Evolutionary conservation across 345 rosid species (phyloP), one percentile per base, ranked within the genome.

Genomic region (Ceriops zippeliana): DNA sequence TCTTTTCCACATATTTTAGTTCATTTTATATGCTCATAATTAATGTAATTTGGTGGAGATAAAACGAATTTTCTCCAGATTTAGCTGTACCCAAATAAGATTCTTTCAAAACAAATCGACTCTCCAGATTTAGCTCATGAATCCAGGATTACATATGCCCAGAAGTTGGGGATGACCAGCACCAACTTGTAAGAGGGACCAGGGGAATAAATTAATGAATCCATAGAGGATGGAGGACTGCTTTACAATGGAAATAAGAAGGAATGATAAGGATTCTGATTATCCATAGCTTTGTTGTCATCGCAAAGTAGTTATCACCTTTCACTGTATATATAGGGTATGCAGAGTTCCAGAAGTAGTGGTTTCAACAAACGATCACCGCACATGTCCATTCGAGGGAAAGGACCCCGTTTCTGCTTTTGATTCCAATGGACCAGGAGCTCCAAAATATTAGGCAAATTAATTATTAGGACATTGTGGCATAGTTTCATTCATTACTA

Each of bases 181-280:
- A 46, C 76, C 76, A 70, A 78, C 65, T 68, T 78, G 77, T 37
- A 65, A 70, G 68, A 70, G 61, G 77, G 75, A 32, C 72, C 75
- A 27, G 21, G 7, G 64, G 66, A 62, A 71, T 64, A 64, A 51
- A 58, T 38, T 59, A 47, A 63, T 27, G 59, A 56, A 56, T 56
- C 59, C 5, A 56, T 8, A 10, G 0, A 42, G 13, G 49, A 17
- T n/a, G n/a, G n/a, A n/a, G 49, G 49, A 13, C 49, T 42, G 13
- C 49, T 52, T 61, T 61, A 17, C 61, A 30, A 24, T 37, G 66
- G 70, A 75, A 72, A 42, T 56, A 62, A 62, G 62, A 20, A 35
- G 62, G 66, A 46, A 1, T 69, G 69, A 52, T 73, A 70, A 66
- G 70, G 75, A 79, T 73, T 76, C 76, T 59, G 73, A 28, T 35